Evolutionary conservation across 2,329 filamentous ascomycete genomes (phyloP).

Genomic region (Ascochyta koolunga): DNA sequence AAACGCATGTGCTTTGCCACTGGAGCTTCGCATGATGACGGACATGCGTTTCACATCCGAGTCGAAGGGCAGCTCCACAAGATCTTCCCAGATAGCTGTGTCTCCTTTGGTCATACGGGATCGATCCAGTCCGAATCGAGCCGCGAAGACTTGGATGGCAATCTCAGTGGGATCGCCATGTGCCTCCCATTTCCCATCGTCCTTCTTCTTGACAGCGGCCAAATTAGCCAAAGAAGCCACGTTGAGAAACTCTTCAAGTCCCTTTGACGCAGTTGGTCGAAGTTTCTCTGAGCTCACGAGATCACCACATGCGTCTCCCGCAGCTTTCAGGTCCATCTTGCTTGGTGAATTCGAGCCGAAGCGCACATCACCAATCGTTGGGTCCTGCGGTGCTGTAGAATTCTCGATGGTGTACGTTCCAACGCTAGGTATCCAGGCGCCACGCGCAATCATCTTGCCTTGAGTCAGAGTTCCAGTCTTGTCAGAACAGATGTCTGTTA

Average conservation of each 20-base stretch:
- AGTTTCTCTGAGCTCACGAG: constrained; percentile 22
- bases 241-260: constrained; percentile 43
- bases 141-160: constrained; percentile 75
- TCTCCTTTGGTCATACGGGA: constrained; percentile 55
- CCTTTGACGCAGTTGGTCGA: constrained; percentile 5
- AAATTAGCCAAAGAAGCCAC: constrained; percentile 56
- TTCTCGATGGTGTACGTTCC: constrained; percentile 48
- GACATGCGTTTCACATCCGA: constrained; percentile 79
- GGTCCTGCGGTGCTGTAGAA: constrained; percentile 43
- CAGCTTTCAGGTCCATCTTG: constrained; percentile 29
- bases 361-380: constrained; percentile 38
- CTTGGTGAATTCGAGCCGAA: constrained; percentile 31
- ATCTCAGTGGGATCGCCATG: constrained; percentile 65
- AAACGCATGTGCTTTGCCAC: constrained; percentile 53
- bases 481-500: constrained; percentile 46
- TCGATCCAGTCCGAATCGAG: constrained; percentile 69
- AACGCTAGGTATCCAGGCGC: constrained; percentile 46
- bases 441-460: constrained; percentile 52
- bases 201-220: constrained; percentile 56
- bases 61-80: constrained; percentile 75
- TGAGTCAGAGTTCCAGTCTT: constrained; percentile 47
- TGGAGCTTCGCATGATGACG: constrained; percentile 63
- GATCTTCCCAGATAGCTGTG: constrained; percentile 36
- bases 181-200: constrained; percentile 48
- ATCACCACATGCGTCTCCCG: constrained; percentile 13